Evolutionary conservation across 2,329 filamentous ascomycete genomes (phyloP).

Genomic region (Cordyceps pruinosa): DNA sequence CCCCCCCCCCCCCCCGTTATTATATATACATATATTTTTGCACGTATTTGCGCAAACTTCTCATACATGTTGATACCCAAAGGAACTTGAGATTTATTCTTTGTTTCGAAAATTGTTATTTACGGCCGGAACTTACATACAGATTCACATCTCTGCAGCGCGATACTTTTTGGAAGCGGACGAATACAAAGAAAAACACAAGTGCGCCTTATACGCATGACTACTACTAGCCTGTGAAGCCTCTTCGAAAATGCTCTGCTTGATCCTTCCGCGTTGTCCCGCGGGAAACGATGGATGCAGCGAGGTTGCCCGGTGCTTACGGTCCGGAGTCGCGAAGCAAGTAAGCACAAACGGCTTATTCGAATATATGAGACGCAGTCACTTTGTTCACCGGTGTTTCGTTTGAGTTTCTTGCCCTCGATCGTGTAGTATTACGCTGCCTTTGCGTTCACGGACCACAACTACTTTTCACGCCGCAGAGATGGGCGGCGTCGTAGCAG

Average conservation of each 20-base stretch:
- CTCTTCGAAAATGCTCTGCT: not conserved
- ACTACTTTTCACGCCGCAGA: too few relatives aligned
- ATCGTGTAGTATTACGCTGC: not conserved
- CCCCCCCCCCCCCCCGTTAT: not conserved
- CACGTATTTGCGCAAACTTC: not conserved
- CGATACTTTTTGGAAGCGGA: not conserved
- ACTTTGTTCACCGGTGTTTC: too few relatives aligned
- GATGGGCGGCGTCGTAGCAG: too few relatives aligned
- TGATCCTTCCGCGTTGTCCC: not conserved
- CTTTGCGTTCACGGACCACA: not conserved
- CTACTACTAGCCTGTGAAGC: not conserved
- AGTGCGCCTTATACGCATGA: not conserved
- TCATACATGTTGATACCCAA: slow-evolving; percentile 24
- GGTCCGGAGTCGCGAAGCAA: not conserved
- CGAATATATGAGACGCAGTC: not conserved
- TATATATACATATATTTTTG: not conserved
- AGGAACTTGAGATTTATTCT: slow-evolving; percentile 12
- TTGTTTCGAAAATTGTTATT: not conserved
- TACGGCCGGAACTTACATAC: slow-evolving; percentile 4
- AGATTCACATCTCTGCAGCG: not conserved
- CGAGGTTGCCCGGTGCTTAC: not conserved
- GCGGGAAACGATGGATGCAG: not conserved
- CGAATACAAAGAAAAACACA: not conserved
- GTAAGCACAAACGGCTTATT: slow-evolving; percentile 1
- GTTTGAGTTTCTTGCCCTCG: too few relatives aligned